Evolutionary conservation across 1,284 basidiomycete genomes (phyloP), one percentile per base, ranked within the genome.

Genomic region (Sporisorium reilianum): DNA sequence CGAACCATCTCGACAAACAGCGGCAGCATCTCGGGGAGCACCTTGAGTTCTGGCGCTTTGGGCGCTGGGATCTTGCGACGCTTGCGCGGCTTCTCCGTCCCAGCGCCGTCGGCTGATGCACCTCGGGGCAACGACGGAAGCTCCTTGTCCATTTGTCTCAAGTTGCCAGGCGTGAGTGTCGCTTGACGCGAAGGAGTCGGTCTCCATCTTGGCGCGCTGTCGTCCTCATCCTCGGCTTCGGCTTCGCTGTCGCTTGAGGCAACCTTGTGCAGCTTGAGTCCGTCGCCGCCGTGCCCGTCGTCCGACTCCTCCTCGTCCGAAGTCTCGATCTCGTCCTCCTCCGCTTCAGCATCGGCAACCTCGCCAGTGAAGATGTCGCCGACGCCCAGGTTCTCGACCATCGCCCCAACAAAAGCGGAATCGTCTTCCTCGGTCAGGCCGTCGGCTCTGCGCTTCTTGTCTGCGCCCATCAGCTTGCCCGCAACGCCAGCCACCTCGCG

Each of bases 21-120:
- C 7, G 80, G 80, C 16, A 80, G 66, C 80, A 82, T 80, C 55
- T 80, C 80, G 5, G 80, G 80, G 16, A 82, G 89, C 75, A 91
- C 88, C 62, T 88, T 87, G 55, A 97, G 87, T 64, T 93, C 90
- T 1, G 96, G 96, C 52, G 91, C 89, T 72, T 90, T 89, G 42
- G 93, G 85, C 2, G 86, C 80, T 44, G 87, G 84, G 2, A 87
- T 85, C 45, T 85, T 86, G 83, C 87, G 88, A 67, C 86, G 83
- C 80, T 85, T 80, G 81, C 85, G 85, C 28, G 12, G 45, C 59
- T 56, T 71, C 18, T 48, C 67, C 10, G 25, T 49, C 14, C 32
- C 26, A 49, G 14, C 50, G 22, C 3, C 57, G 16, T 50, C 34
- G 5, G 52, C 30, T 11, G 36, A 41, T 25, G 51, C 62, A 20